A percentile compares a stretch with the other conserved stretches of the same genome.
Conservation (phyloP, 805 yeast genomes). For the Candida coquimbonensis region DNA sequence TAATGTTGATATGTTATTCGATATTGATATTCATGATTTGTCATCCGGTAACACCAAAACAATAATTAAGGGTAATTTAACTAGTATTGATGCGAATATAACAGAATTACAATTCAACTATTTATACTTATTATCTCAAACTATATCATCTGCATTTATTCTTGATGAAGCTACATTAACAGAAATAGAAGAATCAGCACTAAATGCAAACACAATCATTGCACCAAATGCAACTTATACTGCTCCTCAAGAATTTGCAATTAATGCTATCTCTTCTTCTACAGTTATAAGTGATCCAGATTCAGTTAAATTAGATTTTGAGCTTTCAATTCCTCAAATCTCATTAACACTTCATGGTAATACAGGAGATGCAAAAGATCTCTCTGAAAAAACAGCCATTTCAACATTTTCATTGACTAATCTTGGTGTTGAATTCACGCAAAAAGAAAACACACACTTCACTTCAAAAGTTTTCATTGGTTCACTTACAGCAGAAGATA, state of each 20-base stretch:
- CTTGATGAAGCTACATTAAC: conserved; percentile 36
- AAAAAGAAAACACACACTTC: conserved; percentile 49
- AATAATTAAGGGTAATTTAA: conserved; percentile 47
- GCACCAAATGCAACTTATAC: conserved; percentile 27
- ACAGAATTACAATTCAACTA: conserved; percentile 69
- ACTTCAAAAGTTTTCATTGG: conserved; percentile 56
- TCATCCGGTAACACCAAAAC: conserved; percentile 38
- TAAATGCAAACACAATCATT: conserved; percentile 49
- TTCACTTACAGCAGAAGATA: conserved; percentile 74
- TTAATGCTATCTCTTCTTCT: conserved; percentile 19
- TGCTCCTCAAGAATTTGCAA: conserved; percentile 7
- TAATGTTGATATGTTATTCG: conserved; percentile 53
- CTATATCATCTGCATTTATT: conserved; percentile 48
- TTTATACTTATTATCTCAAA: conserved; percentile 46
- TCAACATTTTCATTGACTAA: conserved; percentile 57
- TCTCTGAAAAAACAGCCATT: conserved; percentile 36
- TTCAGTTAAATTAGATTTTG: conserved; percentile 34
- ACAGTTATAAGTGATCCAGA: conserved; percentile 12
- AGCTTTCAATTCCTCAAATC: conserved; percentile 54
- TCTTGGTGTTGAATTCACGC: conserved; percentile 41
- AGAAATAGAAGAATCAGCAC: conserved; percentile 58
- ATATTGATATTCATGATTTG: conserved; percentile 48
- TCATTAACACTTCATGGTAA: conserved; percentile 54
- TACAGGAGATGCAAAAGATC: conserved; percentile 31
- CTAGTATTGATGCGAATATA: conserved; percentile 54